These are phyloP conservation scores for Thinopyrum elongatum DNA, from an alignment of 176 grass and related monocot genomes.

Conservation along the genomic window DNA sequence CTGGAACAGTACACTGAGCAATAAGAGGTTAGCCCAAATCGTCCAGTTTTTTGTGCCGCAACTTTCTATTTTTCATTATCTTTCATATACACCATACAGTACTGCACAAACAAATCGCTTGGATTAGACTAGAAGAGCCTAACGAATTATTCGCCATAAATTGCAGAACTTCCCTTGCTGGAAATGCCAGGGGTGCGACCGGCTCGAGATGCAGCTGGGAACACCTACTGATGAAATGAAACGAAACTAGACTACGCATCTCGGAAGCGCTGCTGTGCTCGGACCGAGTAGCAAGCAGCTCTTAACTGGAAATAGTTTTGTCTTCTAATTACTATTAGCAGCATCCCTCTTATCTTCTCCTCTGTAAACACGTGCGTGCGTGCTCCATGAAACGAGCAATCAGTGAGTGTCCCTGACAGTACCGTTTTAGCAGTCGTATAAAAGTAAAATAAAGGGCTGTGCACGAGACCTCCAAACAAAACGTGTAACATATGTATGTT, in stretches of 20 bases:
- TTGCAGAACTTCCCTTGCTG: neutral
- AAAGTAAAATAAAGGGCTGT: slow-evolving; percentile 12
- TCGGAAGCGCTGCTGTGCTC: neutral
- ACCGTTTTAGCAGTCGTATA: neutral
- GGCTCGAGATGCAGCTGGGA: neutral
- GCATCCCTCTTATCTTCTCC: neutral
- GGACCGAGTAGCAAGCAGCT: neutral
- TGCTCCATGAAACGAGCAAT: neutral
- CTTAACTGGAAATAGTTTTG: slow-evolving; percentile 3
- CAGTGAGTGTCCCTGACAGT: neutral
- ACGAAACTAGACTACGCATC: neutral
- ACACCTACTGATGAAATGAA: neutral
- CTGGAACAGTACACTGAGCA: slow-evolving; percentile 46
- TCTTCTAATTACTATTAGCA: neutral
- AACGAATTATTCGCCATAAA: neutral
- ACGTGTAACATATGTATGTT: neutral
- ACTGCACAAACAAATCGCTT: neutral
- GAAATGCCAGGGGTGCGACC: neutral
- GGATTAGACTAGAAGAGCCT: neutral
- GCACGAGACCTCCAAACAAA: neutral
- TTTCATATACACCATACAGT: neutral
- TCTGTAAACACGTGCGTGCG: neutral
- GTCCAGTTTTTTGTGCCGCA: neutral
- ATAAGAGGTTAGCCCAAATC: slow-evolving; percentile 23
- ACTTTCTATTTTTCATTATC: neutral